Conservation (phyloP, 805 yeast genomes). For the Kodamaea hsintzibuensis region DNA sequence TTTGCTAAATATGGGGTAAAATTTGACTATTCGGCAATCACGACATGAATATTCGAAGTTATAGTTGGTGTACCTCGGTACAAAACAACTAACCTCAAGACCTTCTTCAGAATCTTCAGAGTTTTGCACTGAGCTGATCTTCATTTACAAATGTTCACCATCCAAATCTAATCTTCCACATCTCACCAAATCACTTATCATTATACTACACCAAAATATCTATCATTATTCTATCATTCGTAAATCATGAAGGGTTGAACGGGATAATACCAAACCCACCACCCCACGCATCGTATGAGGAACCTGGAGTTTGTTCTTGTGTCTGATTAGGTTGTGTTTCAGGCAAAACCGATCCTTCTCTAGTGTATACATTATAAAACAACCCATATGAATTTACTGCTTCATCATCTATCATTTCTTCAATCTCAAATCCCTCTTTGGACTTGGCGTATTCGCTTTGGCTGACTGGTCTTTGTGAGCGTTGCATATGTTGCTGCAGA, state of each 20-base stretch:
- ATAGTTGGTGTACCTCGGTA: no score
- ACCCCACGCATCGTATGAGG: conserved; percentile 32
- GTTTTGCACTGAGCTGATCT: no score
- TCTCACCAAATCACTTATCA: no score
- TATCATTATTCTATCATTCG: not conserved
- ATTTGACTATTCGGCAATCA: no score
- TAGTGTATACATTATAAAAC: conserved; percentile 37
- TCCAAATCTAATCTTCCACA: no score
- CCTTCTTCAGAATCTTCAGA: no score
- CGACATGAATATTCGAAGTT: no score
- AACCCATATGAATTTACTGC: conserved; percentile 37
- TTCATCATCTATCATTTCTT: conserved; percentile 39
- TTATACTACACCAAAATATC: not conserved
- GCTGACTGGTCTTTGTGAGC: not conserved
- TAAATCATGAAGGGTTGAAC: conserved; percentile 38
- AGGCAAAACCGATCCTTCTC: conserved; percentile 32
- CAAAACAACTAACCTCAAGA: no score
- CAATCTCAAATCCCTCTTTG: conserved; percentile 11
- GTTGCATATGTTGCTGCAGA: not conserved
- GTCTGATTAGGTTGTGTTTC: conserved; percentile 10
- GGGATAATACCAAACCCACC: conserved; percentile 42
- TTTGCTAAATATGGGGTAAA: no score
- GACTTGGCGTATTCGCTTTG: not conserved
- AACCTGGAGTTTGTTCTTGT: conserved; percentile 9
- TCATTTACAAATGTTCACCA: no score